Conservation (phyloP, 805 yeast genomes). For the Hanseniaspora guilliermondii region DNA sequence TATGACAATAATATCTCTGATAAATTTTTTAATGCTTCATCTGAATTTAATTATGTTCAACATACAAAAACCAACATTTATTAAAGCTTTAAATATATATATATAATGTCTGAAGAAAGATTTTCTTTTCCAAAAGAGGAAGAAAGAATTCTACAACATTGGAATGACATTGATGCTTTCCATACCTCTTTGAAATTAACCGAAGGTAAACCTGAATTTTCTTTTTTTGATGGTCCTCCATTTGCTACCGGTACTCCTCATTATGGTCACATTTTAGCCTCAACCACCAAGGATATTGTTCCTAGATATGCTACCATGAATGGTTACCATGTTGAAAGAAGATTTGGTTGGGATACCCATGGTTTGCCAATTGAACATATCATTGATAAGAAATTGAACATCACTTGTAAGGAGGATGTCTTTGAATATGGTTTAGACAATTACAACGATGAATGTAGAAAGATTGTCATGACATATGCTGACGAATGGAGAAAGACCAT, state of each 20-base stretch:
- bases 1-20: too few relatives aligned
- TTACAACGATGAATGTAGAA: constrained; percentile 87
- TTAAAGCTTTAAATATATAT: not conserved
- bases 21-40: too few relatives aligned
- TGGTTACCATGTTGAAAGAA: constrained; percentile 88
- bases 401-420: constrained; percentile 88
- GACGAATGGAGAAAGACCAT: constrained; percentile 88
- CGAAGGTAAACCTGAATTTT: constrained; percentile 72
- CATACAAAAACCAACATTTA: too few relatives aligned
- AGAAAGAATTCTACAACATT: constrained; percentile 60
- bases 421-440: constrained; percentile 86
- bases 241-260: constrained; percentile 99
- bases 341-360: constrained; percentile 99
- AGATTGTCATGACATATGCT: constrained; percentile 95
- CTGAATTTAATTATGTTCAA: too few relatives aligned
- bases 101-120: constrained; percentile 17
- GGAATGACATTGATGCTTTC: constrained; percentile 94
- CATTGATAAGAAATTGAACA: constrained; percentile 92
- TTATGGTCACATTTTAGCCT: constrained; percentile 93
- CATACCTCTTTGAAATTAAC: constrained; percentile 72
- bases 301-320: constrained; percentile 98
- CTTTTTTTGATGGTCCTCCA: constrained; percentile 98
- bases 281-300: constrained; percentile 92
- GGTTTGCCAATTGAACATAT: constrained; percentile 98
- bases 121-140: constrained; percentile 84